Conservation (phyloP, 2,329 filamentous ascomycete species). For the Didymellaceae sp. region DNA sequence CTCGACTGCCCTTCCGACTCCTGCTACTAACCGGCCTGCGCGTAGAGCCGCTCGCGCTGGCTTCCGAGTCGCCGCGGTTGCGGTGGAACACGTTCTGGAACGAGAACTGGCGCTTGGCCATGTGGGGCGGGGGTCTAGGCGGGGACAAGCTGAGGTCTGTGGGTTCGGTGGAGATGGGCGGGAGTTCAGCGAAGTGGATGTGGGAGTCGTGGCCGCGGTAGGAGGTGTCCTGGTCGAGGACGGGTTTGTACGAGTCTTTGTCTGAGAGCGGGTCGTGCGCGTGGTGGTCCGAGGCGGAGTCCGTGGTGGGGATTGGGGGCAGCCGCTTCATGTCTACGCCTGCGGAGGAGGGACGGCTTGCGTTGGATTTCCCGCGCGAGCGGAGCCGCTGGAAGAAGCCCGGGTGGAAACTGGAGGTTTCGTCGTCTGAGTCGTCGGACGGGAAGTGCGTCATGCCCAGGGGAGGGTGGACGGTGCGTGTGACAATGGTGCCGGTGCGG, state of each 20-base stretch:
- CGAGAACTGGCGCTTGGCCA: slow-evolving; percentile 78
- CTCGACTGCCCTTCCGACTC: slow-evolving; percentile 43
- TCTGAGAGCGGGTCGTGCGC: slow-evolving; percentile 34
- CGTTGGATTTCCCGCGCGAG: slow-evolving; percentile 44
- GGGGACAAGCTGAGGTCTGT: slow-evolving; percentile 56
- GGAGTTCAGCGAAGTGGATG: slow-evolving; percentile 54
- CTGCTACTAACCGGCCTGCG: slow-evolving; percentile 35
- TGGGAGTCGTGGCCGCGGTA: slow-evolving; percentile 50
- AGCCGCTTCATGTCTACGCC: slow-evolving; percentile 34
- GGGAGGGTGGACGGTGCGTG: slow-evolving; percentile 71
- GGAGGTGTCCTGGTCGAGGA: slow-evolving; percentile 56
- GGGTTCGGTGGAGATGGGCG: slow-evolving; percentile 42
- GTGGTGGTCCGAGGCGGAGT: slow-evolving; percentile 24
- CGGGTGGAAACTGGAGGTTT: slow-evolving; percentile 51
- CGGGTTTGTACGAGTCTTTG: slow-evolving; percentile 56
- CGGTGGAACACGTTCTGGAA: slow-evolving; percentile 85
- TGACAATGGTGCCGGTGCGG: slow-evolving; percentile 47
- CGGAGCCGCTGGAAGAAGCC: slow-evolving; percentile 54
- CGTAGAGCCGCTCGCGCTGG: slow-evolving; percentile 24
- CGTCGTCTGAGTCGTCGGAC: slow-evolving; percentile 59
- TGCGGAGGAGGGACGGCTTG: slow-evolving; percentile 25
- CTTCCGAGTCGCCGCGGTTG: slow-evolving; percentile 37
- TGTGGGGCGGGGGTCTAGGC: slow-evolving; percentile 65
- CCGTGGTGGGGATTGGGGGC: slow-evolving; percentile 29
- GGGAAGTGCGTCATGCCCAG: slow-evolving; percentile 89